Evolutionary conservation across 1,284 basidiomycete species (phyloP).

Genomic region (Austroboletus novae-zelandiae): DNA sequence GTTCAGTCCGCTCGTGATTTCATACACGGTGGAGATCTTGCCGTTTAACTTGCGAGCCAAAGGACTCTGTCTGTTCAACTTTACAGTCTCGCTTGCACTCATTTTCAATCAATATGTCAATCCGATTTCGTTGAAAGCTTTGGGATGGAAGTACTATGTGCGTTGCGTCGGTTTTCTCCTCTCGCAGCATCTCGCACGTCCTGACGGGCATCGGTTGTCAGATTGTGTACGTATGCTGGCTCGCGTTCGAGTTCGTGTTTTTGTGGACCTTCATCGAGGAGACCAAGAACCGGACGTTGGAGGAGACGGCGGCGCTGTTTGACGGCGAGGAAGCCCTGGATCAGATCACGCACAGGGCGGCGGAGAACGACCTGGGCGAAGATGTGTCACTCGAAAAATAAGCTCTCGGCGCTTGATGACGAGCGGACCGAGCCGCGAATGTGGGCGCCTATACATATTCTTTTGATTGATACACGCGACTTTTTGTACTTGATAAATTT

Average conservation of each 20-base stretch:
- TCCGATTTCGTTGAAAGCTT: conserved; percentile 59
- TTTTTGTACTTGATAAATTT: no score
- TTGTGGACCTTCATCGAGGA: conserved; percentile 67
- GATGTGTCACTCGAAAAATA: no score
- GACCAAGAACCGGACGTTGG: conserved; percentile 69
- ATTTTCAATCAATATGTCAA: conserved; percentile 52
- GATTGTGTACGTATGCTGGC: conserved; percentile 69
- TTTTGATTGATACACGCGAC: no score
- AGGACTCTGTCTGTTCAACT: conserved; percentile 72
- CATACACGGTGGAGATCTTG: no score
- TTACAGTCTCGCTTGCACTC: conserved; percentile 49
- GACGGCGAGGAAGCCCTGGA: conserved; percentile 58
- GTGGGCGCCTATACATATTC: no score
- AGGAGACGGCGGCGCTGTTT: conserved; percentile 75
- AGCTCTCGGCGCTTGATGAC: no score
- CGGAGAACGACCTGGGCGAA: no score
- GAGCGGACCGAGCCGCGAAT: no score
- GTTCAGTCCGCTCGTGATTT: no score
- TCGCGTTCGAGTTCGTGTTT: conserved; percentile 61
- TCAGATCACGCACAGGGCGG: conserved; percentile 34
- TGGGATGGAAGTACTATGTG: conserved; percentile 64
- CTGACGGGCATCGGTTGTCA: conserved; percentile 16
- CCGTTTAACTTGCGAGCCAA: conserved; percentile 52
- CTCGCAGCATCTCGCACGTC: no score
- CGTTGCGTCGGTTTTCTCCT: conserved; percentile 27